A percentile compares a stretch with the other conserved stretches of the same genome.
Evolutionary conservation across 1,284 basidiomycete genomes (phyloP).

Genomic region (Moesziomyces sp.): DNA sequence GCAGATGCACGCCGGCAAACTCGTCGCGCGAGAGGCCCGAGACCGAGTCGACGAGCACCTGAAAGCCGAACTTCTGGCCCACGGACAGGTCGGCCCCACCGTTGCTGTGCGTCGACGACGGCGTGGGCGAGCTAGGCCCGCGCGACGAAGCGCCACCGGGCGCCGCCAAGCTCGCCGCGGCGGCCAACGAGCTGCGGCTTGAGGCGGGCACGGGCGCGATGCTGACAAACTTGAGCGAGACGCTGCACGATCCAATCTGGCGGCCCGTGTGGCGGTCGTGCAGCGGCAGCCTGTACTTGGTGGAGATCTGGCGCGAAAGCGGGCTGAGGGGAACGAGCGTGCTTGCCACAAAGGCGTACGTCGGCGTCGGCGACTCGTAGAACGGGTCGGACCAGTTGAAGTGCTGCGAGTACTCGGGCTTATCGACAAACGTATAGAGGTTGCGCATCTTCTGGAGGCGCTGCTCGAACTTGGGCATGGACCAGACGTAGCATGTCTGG

Average conservation of each 20-base stretch:
- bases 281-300: slow-evolving; percentile 54
- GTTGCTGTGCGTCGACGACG: slow-evolving; percentile 15
- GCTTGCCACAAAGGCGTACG: slow-evolving; percentile 78
- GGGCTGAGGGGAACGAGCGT: slow-evolving; percentile 84
- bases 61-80: slow-evolving; percentile 58
- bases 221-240: slow-evolving; percentile 59
- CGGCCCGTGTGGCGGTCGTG: slow-evolving; percentile 37
- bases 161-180: slow-evolving; percentile 18
- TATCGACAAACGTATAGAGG: slow-evolving; percentile 88
- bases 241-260: slow-evolving; percentile 45
- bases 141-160: slow-evolving; percentile 18
- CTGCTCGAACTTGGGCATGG: slow-evolving; percentile 84
- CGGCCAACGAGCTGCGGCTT: too few relatives aligned
- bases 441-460: slow-evolving; percentile 94
- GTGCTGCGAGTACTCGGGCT: slow-evolving; percentile 80
- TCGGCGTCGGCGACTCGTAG: slow-evolving; percentile 74
- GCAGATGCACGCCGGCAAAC: slow-evolving; percentile 49
- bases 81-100: slow-evolving; percentile 24
- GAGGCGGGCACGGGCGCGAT: slow-evolving; percentile 25
- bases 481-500: slow-evolving; percentile 74
- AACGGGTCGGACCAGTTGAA: slow-evolving; percentile 93
- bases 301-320: slow-evolving; percentile 74
- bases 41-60: slow-evolving; percentile 54
- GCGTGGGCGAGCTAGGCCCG: slow-evolving; percentile 30
- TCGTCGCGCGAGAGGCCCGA: slow-evolving; percentile 46